Conservation (phyloP, 495 filamentous ascomycete genomes). For the Apodospora peruviana region DNA sequence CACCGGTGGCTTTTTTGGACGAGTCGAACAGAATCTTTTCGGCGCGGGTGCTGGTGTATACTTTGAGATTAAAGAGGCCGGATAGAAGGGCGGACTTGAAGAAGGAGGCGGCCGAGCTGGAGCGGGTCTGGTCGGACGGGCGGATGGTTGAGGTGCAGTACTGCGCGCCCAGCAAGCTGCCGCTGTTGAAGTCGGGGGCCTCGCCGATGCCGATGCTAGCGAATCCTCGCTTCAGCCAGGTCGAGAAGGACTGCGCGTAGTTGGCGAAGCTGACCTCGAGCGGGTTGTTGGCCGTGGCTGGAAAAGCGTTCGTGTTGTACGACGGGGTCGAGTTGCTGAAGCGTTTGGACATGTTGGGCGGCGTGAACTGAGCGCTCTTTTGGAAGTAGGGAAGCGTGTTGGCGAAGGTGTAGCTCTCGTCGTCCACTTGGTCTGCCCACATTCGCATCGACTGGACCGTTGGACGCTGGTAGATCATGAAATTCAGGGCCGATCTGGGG, state of each 20-base stretch:
- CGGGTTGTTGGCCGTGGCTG: constrained; percentile 27
- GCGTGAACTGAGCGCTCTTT: constrained; percentile 46
- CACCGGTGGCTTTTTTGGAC: constrained; percentile 42
- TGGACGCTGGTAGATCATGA: neutral
- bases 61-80: neutral
- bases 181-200: constrained; percentile 34
- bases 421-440: constrained; percentile 55
- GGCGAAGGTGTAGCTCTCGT: constrained; percentile 49
- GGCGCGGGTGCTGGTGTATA: constrained; percentile 5
- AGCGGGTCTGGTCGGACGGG: constrained; percentile 25
- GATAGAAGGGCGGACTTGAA: constrained; percentile 8
- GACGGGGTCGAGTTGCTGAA: constrained; percentile 36
- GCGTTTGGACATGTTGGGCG: constrained; percentile 33
- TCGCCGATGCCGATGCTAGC: constrained; percentile 32
- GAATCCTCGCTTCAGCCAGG: constrained; percentile 26
- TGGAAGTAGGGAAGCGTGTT: constrained; percentile 50
- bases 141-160: constrained; percentile 37
- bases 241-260: constrained; percentile 38
- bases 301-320: constrained; percentile 28
- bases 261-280: constrained; percentile 49
- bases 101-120: constrained; percentile 24
- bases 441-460: constrained; percentile 29
- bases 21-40: constrained; percentile 29
- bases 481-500: neutral
- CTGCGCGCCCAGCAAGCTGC: constrained; percentile 33